Percentiles rank a stretch among this genome's conserved stretches.
Conservation (phyloP, 2,329 filamentous ascomycete species). For the Aspergillus neotritici region DNA sequence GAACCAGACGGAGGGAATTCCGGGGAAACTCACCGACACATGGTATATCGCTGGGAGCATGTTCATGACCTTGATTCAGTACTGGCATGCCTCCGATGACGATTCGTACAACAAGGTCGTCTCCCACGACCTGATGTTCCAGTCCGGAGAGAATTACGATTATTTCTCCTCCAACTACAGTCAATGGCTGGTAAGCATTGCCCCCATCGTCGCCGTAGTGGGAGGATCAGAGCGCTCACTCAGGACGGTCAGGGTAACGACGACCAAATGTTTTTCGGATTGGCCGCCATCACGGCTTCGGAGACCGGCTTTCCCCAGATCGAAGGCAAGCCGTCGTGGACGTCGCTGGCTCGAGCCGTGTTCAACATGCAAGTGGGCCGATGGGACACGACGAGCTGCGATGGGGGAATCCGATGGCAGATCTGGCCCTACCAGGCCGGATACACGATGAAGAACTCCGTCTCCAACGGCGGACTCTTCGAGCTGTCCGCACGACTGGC, state of each 20-base stretch:
- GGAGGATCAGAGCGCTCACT: background rate
- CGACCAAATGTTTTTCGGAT: constrained; percentile 68
- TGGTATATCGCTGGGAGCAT: constrained; percentile 66
- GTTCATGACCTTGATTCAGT: constrained; percentile 64
- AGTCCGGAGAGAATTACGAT: constrained; percentile 64
- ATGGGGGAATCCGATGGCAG: constrained; percentile 77
- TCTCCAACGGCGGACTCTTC: constrained; percentile 52
- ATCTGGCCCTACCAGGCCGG: constrained; percentile 70
- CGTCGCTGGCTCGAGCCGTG: constrained; percentile 66
- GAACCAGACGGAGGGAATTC: constrained; percentile 26
- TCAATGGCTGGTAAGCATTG: constrained; percentile 18
- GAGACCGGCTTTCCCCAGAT: constrained; percentile 69
- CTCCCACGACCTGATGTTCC: constrained; percentile 61
- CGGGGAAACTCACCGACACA: constrained; percentile 26
- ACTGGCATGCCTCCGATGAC: constrained; percentile 75
- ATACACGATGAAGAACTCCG: constrained; percentile 51
- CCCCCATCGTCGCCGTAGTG: background rate
- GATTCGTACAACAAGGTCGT: constrained; percentile 62
- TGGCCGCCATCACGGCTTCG: constrained; percentile 68
- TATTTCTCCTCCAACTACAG: constrained; percentile 62
- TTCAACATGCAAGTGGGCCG: constrained; percentile 68
- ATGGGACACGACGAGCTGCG: constrained; percentile 61
- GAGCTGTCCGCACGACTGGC: constrained; percentile 60
- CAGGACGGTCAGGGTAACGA: constrained; percentile 38
- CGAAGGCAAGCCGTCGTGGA: constrained; percentile 61